Conservation (phyloP, 163 green algal species). For the Chloromonas sp. region DNA sequence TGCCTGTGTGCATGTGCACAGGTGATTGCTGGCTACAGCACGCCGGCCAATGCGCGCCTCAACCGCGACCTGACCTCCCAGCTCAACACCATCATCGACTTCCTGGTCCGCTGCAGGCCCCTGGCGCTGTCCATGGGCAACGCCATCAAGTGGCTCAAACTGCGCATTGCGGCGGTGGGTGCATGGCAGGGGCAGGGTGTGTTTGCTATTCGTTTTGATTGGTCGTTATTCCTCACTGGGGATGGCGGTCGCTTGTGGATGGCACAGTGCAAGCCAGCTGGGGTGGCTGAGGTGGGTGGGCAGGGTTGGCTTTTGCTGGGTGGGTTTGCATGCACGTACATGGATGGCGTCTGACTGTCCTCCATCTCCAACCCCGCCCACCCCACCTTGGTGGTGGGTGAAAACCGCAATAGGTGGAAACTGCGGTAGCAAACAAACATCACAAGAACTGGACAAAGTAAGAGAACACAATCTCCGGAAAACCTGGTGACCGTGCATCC, state of each 20-base stretch:
- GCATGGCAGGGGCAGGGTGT: not conserved
- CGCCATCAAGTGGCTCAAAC: constrained; percentile 90
- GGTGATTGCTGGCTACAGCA: constrained; percentile 71
- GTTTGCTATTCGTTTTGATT: not conserved
- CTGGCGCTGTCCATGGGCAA: constrained; percentile 89
- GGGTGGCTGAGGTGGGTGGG: too few relatives aligned
- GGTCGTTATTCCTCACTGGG: not conserved
- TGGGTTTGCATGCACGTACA: too few relatives aligned
- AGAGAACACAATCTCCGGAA: too few relatives aligned
- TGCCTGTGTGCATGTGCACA: constrained; percentile 2
- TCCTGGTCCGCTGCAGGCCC: constrained; percentile 83
- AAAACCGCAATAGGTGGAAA: too few relatives aligned
- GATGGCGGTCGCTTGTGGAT: too few relatives aligned
- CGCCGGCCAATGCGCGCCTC: constrained; percentile 63
- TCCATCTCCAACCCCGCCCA: too few relatives aligned
- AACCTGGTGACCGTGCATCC: too few relatives aligned
- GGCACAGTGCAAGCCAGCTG: too few relatives aligned
- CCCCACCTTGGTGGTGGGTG: too few relatives aligned
- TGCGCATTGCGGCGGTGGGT: constrained; percentile 36
- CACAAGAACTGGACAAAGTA: too few relatives aligned
- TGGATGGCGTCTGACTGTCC: too few relatives aligned
- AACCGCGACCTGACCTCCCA: constrained; percentile 70
- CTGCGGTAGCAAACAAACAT: too few relatives aligned
- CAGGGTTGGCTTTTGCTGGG: not conserved
- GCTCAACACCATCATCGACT: constrained; percentile 77